A percentile compares a stretch with the other conserved stretches of the same genome.
Conservation (phyloP, 2,329 filamentous ascomycete genomes). For the Xylariaceae sp. region DNA sequence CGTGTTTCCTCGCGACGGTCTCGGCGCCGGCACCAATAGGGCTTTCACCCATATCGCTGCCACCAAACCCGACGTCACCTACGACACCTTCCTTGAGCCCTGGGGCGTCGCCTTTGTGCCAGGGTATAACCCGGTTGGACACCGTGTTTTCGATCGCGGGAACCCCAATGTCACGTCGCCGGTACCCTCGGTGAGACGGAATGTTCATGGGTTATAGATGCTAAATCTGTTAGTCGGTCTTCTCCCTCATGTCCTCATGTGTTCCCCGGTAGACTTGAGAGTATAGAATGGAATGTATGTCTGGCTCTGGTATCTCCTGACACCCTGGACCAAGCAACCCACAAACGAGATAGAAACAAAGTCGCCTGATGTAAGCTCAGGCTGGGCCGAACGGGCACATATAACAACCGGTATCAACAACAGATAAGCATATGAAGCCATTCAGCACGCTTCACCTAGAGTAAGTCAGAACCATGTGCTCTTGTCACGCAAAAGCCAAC, state of each 20-base stretch:
- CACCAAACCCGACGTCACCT: slow-evolving; percentile 20
- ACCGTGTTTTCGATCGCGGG: slow-evolving; percentile 16
- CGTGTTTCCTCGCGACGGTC: slow-evolving; percentile 18
- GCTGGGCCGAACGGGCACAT: too few relatives aligned
- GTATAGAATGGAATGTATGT: neutral
- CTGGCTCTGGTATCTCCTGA: too few relatives aligned
- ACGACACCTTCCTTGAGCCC: slow-evolving; percentile 17
- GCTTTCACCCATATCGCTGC: slow-evolving; percentile 22
- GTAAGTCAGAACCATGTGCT: too few relatives aligned
- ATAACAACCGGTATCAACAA: too few relatives aligned
- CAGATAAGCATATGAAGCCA: too few relatives aligned
- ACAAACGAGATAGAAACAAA: too few relatives aligned
- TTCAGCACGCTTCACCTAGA: too few relatives aligned
- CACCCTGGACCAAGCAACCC: too few relatives aligned
- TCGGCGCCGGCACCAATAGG: slow-evolving; percentile 22
- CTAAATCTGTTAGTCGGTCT: neutral
- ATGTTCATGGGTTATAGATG: slow-evolving; percentile 2
- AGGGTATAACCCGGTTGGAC: slow-evolving; percentile 15
- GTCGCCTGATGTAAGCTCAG: too few relatives aligned
- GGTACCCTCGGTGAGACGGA: slow-evolving; percentile 2
- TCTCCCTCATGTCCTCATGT: too few relatives aligned
- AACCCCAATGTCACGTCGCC: slow-evolving; percentile 12
- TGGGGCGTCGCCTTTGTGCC: slow-evolving; percentile 15
- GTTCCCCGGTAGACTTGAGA: neutral
- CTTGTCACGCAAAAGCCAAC: neutral